Base-by-base conservation (phyloP, 768 basidiomycete genomes). In the Pholiota conissans region DNA sequence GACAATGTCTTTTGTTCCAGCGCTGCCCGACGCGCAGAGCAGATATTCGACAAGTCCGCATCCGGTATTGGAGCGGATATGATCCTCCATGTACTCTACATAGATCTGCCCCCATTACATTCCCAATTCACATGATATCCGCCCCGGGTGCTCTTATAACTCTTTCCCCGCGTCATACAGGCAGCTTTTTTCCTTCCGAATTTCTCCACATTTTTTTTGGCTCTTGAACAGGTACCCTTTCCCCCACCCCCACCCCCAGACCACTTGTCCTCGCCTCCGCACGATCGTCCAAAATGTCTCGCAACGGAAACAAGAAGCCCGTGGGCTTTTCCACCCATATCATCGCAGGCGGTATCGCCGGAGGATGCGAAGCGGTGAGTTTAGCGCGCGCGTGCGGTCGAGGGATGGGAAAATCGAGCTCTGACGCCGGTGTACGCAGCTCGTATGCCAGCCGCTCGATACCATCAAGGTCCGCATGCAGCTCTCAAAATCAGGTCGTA, bases 381-480 rank as follows among this genome's bases (percentile, higher is more conserved):
- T 29, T 22, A 29, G 27, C 26, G 14, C 3, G 42, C 45, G 54
- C 45, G 30, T 24, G 11, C 46, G 29, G 52, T 34, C 24, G 49
- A 49, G 27, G 24, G 30, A n/a, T n/a, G n/a, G n/a, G n/a, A n/a
- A n/a, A n/a, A n/a, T n/a, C n/a, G n/a, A 40, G 42, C 52, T 20
- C 34, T 42, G 29, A 45, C 52, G 30, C 22, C 16, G 9, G 30
- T 45, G 39, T 63, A 52, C 32, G 32, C 56, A 93, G 90, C 70
- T 92, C 58, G 80, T 72, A 67, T 96, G 95, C 72, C 95, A 96
- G 69, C 95, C 95, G 10, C 85, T 98, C 42, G 97, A 99, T 71
- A 98, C 97, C 24, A 98, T 98, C 80, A 98, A 98, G 78, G 96
- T 98, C 64, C 93, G 97, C n/a, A 99, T 99, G 97, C 97, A 99